Evolutionary conservation across 2,329 filamentous ascomycete species (phyloP).

Genomic region (Apiospora saccharicola): DNA sequence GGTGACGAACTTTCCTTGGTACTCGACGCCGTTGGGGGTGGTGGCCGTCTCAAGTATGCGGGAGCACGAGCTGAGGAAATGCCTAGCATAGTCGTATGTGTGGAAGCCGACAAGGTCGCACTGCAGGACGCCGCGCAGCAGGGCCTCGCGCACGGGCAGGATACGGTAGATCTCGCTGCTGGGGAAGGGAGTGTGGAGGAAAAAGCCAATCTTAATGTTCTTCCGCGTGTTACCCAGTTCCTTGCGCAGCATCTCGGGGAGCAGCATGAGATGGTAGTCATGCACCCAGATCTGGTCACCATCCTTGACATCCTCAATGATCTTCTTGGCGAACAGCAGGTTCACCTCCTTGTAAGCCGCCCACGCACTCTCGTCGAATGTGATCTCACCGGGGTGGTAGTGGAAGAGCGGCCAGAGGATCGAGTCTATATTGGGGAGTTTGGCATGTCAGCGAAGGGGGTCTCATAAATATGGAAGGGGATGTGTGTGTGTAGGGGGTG

Average conservation of each 20-base stretch:
- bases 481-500: too few species aligned
- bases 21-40: constrained; percentile 92
- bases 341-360: constrained; percentile 93
- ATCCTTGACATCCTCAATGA: constrained; percentile 87
- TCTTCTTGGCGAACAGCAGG: constrained; percentile 85
- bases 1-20: constrained; percentile 85
- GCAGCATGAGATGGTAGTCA: constrained; percentile 97
- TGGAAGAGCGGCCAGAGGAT: constrained; percentile 99
- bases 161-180: constrained; percentile 98
- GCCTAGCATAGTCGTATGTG: constrained; percentile 98
- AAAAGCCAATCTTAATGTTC: constrained; percentile 98
- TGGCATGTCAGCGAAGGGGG: constrained; percentile 27
- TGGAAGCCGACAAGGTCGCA: constrained; percentile 98
- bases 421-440: constrained; percentile 67
- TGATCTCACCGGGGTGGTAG: constrained; percentile 98
- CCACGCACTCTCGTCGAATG: constrained; percentile 96
- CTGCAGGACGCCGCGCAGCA: constrained; percentile 86
- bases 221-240: constrained; percentile 82
- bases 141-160: constrained; percentile 87
- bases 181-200: constrained; percentile 96
- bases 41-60: constrained; percentile 84
- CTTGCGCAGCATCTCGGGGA: constrained; percentile 93
- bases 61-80: constrained; percentile 97
- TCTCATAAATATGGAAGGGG: neutral
- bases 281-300: constrained; percentile 98